Conservation (phyloP, 2,329 filamentous ascomycete genomes). For the Alternaria ventricosa region DNA sequence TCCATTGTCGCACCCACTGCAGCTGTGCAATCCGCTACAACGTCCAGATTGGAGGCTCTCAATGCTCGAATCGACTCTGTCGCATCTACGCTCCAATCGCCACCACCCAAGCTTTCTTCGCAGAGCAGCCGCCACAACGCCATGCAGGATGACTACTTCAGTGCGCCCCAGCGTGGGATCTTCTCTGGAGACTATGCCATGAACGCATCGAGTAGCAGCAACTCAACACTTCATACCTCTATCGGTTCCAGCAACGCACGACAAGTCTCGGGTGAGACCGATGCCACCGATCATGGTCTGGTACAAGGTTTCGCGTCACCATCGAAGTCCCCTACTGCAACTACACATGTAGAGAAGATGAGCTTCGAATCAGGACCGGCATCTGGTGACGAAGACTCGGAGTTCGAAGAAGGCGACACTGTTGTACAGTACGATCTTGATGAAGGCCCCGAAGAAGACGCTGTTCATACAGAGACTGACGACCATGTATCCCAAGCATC, state of each 20-base stretch:
- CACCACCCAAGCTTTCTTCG: neutral
- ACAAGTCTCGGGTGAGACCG: neutral
- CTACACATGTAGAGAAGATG: neutral
- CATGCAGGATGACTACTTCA: neutral
- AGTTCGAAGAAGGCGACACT: slow-evolving; percentile 46
- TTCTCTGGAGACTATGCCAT: neutral
- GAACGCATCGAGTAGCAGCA: neutral
- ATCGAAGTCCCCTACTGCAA: neutral
- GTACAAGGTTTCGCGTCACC: neutral
- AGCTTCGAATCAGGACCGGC: slow-evolving; percentile 7
- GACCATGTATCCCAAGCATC: slow-evolving; percentile 3
- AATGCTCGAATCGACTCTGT: neutral
- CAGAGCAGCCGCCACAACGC: neutral
- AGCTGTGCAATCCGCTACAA: neutral
- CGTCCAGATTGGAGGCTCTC: neutral
- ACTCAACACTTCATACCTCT: neutral
- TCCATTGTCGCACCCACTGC: neutral
- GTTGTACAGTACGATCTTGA: slow-evolving; percentile 40
- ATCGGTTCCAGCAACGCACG: neutral
- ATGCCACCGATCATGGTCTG: neutral
- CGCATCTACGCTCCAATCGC: neutral
- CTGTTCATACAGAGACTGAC: neutral
- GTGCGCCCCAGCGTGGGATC: neutral
- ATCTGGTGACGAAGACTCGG: slow-evolving; percentile 31
- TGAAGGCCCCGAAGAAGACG: slow-evolving; percentile 8